Percentiles rank a stretch among this genome's conserved stretches.
These are phyloP conservation scores for Ganoderma resinaceum DNA, from an alignment of 1,284 basidiomycete species.

Conservation along the genomic window DNA sequence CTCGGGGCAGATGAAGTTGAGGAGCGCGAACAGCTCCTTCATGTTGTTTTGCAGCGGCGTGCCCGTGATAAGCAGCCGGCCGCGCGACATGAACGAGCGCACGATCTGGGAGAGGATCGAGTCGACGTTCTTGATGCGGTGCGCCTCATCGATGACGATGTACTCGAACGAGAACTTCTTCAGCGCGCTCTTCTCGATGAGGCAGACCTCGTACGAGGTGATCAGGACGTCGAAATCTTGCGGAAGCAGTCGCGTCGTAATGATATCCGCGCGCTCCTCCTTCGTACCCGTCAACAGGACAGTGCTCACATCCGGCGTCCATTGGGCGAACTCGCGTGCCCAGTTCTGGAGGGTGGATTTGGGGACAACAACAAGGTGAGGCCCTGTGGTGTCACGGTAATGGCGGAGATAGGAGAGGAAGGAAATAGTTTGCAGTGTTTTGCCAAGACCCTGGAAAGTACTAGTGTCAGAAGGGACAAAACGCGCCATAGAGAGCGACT, in stretches of 20 bases:
- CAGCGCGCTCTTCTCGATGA: conserved; percentile 91
- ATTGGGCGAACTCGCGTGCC: conserved; percentile 91
- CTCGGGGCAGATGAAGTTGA: conserved; percentile 94
- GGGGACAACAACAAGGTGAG: conserved; percentile 95
- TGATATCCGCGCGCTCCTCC: conserved; percentile 88
- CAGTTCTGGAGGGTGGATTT: conserved; percentile 99
- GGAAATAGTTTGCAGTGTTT: conserved; percentile 97
- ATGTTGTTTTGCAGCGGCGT: conserved; percentile 98
- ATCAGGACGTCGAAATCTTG: conserved; percentile 96
- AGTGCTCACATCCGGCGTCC: conserved; percentile 92
- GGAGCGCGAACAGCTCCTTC: conserved; percentile 94
- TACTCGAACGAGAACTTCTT: conserved; percentile 98
- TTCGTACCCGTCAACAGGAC: conserved; percentile 87
- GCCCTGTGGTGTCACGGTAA: conserved; percentile 79
- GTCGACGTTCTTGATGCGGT: conserved; percentile 99
- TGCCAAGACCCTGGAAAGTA: conserved; percentile 85
- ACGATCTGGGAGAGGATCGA: conserved; percentile 97
- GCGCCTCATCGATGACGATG: conserved; percentile 98
- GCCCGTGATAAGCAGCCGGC: conserved; percentile 94
- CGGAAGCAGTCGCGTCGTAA: conserved; percentile 80
- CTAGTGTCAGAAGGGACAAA: conserved; percentile 12
- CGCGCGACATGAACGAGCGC: conserved; percentile 88
- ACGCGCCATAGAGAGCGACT: background rate
- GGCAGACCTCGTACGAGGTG: conserved; percentile 97
- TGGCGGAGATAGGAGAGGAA: conserved; percentile 97